A percentile compares a stretch with the other conserved stretches of the same genome.
Conservation (phyloP, 257 asterid species). For the Penstemon davidsonii region DNA sequence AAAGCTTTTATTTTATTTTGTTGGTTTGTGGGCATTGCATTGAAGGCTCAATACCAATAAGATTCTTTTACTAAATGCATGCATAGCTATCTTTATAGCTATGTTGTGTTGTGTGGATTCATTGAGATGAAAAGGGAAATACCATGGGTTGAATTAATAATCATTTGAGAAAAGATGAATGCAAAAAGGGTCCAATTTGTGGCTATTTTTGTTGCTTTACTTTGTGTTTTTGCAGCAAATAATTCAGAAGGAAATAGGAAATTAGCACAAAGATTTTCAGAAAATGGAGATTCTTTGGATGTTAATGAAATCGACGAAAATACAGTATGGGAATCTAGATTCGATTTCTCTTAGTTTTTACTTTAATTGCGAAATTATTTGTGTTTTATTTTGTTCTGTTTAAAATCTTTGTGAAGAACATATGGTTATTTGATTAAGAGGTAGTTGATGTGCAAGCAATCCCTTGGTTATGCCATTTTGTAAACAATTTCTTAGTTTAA, state of each 20-base stretch:
- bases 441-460: too few relatives aligned
- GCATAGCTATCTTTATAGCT: conserved; percentile 43
- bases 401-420: neutral
- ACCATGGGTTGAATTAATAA: conserved; percentile 33
- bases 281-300: conserved; percentile 14
- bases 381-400: neutral
- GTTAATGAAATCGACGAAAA: conserved; percentile 31
- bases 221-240: conserved; percentile 51
- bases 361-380: neutral
- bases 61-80: conserved; percentile 25
- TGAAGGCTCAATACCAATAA: conserved; percentile 15
- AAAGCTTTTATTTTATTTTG: conserved; percentile 22
- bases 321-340: conserved; percentile 36
- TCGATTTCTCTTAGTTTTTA: neutral
- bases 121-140: conserved; percentile 41
- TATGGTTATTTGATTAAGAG: neutral
- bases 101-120: conserved; percentile 39
- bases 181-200: conserved; percentile 38
- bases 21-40: conserved; percentile 13
- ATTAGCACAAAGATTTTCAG: conserved; percentile 36
- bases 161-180: conserved; percentile 50
- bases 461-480: neutral
- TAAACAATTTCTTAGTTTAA: too few relatives aligned
- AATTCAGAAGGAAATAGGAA: conserved; percentile 57
- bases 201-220: conserved; percentile 52